phyloP scores from a whole-genome alignment of 2,329 filamentous ascomycete species.

The Pseudovirgaria hyperparasitica region DNA sequence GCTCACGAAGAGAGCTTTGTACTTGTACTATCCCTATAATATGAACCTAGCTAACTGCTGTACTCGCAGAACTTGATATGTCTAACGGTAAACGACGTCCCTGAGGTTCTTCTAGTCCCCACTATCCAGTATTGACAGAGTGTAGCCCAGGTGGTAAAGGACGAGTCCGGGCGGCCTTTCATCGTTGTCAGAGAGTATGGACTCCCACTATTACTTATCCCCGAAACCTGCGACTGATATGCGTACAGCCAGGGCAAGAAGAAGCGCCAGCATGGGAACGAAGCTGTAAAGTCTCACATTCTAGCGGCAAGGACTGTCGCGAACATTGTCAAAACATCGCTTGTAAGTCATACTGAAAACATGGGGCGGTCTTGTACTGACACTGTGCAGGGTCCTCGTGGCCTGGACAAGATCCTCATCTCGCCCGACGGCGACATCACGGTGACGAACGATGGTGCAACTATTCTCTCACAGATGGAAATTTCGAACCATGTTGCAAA shows the following conservation, averaged over 20 bases:
- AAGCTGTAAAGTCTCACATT: conserved; percentile 97
- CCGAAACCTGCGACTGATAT: conserved; percentile 1
- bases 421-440: conserved; percentile 98
- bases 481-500: conserved; percentile 98
- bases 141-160: conserved; percentile 69
- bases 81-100: conserved; percentile 58
- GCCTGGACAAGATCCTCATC: conserved; percentile 97
- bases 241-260: conserved; percentile 77
- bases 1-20: conserved; percentile 5
- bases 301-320: conserved; percentile 91
- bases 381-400: conserved; percentile 58
- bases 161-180: conserved; percentile 93
- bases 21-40: not conserved
- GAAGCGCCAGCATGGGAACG: conserved; percentile 90
- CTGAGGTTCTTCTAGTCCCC: too few relatives aligned
- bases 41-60: conserved; percentile 12
- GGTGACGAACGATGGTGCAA: conserved; percentile 97
- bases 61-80: conserved; percentile 59
- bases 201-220: conserved; percentile 1
- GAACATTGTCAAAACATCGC: conserved; percentile 92
- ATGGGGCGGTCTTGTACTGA: conserved; percentile 6
- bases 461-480: conserved; percentile 94
- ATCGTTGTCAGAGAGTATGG: conserved; percentile 95
- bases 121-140: conserved; percentile 9
- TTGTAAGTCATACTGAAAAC: conserved; percentile 35